phyloP scores from a whole-genome alignment of 2,329 filamentous ascomycete genomes.

The Colletotrichum horii region DNA sequence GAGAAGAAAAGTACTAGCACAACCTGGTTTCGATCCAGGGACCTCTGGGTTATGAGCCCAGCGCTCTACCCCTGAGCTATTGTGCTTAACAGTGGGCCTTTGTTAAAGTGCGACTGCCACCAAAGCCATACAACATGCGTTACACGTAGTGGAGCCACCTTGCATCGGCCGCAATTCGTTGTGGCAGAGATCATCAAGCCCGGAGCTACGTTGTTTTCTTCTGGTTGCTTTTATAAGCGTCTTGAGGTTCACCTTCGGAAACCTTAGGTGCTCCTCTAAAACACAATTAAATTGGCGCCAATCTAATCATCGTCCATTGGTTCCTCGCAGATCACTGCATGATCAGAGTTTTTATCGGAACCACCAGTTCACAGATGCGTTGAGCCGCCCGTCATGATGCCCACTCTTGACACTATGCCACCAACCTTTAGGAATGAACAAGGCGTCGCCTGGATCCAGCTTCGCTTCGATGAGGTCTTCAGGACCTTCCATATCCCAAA shows the following conservation, averaged over 20 bases:
- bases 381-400: conserved; percentile 37
- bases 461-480: conserved; percentile 54
- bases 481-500: conserved; percentile 64
- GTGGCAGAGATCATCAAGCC: neutral
- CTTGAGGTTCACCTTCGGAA: neutral
- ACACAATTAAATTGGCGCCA: neutral
- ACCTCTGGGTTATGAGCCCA: conserved; percentile 25
- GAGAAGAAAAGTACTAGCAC: neutral
- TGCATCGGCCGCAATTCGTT: neutral
- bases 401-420: conserved; percentile 51
- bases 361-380: conserved; percentile 52
- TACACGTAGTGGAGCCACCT: neutral
- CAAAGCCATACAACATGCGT: neutral
- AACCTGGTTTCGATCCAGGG: conserved; percentile 19
- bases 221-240: neutral
- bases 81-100: neutral
- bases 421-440: conserved; percentile 74
- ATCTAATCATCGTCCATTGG: neutral
- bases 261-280: neutral
- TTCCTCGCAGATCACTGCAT: neutral
- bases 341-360: conserved; percentile 36
- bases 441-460: conserved; percentile 68
- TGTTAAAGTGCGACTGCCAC: fast-evolving
- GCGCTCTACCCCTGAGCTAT: conserved; percentile 23
- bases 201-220: neutral